Percentiles rank a stretch among this genome's conserved stretches.
Conservation (phyloP, 2,329 filamentous ascomycete species). For the Ascochyta rabiei region DNA sequence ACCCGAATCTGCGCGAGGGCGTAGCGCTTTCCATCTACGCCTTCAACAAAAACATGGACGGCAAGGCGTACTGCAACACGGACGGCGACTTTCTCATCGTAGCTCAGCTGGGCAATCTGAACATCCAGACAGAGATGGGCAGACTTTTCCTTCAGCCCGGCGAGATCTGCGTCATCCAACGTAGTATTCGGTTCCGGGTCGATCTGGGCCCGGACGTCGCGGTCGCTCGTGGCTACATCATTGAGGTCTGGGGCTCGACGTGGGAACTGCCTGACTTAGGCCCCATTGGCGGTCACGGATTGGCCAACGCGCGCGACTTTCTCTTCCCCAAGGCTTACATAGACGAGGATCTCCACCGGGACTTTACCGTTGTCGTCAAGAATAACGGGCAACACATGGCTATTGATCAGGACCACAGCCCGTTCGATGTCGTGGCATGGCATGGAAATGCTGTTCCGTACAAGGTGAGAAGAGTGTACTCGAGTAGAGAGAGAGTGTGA, state of each 20-base stretch:
- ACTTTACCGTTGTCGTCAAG: no score
- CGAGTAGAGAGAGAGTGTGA: not conserved
- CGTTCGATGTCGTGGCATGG: conserved; percentile 54
- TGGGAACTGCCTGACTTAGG: conserved; percentile 50
- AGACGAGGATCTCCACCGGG: conserved; percentile 40
- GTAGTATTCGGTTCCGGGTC: conserved; percentile 48
- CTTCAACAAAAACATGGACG: conserved; percentile 55
- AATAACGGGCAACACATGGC: conserved; percentile 26
- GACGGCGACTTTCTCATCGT: conserved; percentile 49
- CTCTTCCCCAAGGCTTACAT: conserved; percentile 47
- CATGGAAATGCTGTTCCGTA: conserved; percentile 55
- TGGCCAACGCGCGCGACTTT: conserved; percentile 50
- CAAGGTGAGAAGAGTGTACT: conserved; percentile 30
- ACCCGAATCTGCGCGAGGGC: conserved; percentile 58
- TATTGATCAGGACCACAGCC: conserved; percentile 48
- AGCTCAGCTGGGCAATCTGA: conserved; percentile 44
- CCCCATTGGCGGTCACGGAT: conserved; percentile 48
- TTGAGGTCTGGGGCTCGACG: conserved; percentile 50
- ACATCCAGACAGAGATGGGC: conserved; percentile 50
- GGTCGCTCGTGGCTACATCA: conserved; percentile 48
- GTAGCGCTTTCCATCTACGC: conserved; percentile 58
- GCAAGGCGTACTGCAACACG: conserved; percentile 55
- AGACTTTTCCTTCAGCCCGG: conserved; percentile 48
- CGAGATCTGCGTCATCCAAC: conserved; percentile 50
- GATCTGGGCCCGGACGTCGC: conserved; percentile 41